Conservation (phyloP, 345 rosid genomes). For the Rhodomyrtus tomentosa region DNA sequence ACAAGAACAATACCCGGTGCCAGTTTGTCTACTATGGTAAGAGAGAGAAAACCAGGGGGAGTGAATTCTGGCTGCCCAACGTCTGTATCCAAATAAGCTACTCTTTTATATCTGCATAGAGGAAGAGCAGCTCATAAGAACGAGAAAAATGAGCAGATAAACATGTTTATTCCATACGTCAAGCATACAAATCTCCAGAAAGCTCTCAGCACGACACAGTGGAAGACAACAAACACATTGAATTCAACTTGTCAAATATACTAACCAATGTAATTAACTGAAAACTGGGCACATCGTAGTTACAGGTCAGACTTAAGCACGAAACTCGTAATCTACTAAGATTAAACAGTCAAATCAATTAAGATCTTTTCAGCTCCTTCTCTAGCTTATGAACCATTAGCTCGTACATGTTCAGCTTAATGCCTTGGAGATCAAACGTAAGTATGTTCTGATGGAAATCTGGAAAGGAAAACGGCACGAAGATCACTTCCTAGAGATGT, state of each 20-base stretch:
- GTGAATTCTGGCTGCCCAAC: slow-evolving; percentile 97
- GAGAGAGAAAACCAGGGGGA: slow-evolving; percentile 79
- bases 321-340: not conserved
- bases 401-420: not conserved
- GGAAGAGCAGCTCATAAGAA: not conserved
- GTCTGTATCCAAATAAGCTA: slow-evolving; percentile 86
- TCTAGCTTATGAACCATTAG: not conserved
- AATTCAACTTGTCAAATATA: not conserved
- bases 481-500: no score
- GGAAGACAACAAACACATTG: not conserved
- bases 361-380: not conserved
- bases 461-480: not conserved
- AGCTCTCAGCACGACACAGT: not conserved
- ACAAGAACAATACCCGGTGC: slow-evolving; percentile 37
- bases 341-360: not conserved
- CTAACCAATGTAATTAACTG: not conserved
- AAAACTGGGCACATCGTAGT: not conserved
- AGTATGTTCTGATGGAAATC: not conserved
- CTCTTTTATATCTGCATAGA: slow-evolving; percentile 57
- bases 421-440: not conserved
- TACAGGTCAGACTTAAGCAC: not conserved
- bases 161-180: not conserved
- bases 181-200: not conserved
- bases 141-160: not conserved
- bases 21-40: slow-evolving; percentile 52